Conservation (phyloP, 148 eudicot genomes). For the Amaranthus cruentus region DNA sequence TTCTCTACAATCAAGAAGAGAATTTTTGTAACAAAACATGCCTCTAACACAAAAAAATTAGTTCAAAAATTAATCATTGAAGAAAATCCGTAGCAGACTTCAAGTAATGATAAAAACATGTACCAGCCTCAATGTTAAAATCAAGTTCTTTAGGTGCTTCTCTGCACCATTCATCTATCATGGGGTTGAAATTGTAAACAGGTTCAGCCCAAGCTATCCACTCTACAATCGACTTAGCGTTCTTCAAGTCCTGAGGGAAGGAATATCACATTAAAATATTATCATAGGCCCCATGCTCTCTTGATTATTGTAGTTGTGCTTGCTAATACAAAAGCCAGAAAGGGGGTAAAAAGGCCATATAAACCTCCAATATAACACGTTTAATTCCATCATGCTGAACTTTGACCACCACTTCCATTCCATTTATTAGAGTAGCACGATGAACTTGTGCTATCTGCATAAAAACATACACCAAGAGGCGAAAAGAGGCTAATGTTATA, state of each 20-base stretch:
- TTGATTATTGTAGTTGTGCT: not conserved
- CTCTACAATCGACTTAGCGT: constrained; percentile 87
- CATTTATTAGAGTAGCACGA: constrained; percentile 83
- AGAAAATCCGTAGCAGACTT: constrained; percentile 1
- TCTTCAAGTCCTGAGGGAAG: constrained; percentile 76
- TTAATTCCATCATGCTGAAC: constrained; percentile 93
- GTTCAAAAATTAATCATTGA: not conserved
- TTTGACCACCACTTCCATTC: constrained; percentile 89
- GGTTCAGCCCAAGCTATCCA: constrained; percentile 99
- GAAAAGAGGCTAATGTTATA: not conserved
- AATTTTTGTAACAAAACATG: not conserved
- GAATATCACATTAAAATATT: constrained; percentile 23
- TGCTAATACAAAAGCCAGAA: constrained; percentile 16
- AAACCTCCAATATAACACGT: constrained; percentile 80
- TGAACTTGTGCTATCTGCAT: constrained; percentile 99
- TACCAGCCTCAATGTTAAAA: constrained; percentile 97
- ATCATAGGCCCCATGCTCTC: constrained; percentile 11
- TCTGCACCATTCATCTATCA: constrained; percentile 98
- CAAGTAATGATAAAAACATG: not conserved
- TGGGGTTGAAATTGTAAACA: constrained; percentile 86
- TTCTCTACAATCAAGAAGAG: constrained; percentile 61
- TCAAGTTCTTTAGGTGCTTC: constrained; percentile 96
- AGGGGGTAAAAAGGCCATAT: constrained; percentile 1
- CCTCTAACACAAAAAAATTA: not conserved
- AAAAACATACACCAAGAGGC: constrained; percentile 13